phyloP scores from a whole-genome alignment of 2,329 filamentous ascomycete genomes.

The Hypoxylon sp. region DNA sequence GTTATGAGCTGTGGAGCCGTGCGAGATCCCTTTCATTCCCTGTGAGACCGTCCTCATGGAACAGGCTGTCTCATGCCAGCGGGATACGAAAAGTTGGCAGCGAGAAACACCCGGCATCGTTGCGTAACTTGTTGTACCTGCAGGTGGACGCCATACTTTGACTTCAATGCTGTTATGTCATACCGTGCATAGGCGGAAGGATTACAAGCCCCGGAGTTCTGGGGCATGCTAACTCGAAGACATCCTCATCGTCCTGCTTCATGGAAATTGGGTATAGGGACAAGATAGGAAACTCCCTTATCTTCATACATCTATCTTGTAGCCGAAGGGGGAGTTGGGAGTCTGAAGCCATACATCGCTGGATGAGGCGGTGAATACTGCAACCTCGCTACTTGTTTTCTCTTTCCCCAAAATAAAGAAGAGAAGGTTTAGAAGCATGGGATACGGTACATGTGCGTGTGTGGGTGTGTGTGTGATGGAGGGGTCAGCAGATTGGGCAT shows the following conservation, averaged over 20 bases:
- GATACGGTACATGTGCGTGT: slow-evolving; percentile 5
- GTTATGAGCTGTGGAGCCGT: slow-evolving; percentile 37
- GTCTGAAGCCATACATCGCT: slow-evolving; percentile 20
- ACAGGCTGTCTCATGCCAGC: slow-evolving; percentile 44
- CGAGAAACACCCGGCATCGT: slow-evolving; percentile 40
- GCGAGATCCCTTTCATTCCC: slow-evolving; percentile 45
- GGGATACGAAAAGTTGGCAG: slow-evolving; percentile 36
- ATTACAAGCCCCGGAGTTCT: slow-evolving; percentile 28
- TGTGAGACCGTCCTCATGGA: slow-evolving; percentile 43
- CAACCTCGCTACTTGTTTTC: slow-evolving; percentile 17
- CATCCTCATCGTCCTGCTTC: slow-evolving; percentile 1
- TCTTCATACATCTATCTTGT: slow-evolving; percentile 12
- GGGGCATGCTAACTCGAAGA: slow-evolving; percentile 13
- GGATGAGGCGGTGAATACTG: slow-evolving; percentile 25
- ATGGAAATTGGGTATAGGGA: slow-evolving; percentile 7
- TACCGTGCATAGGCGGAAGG: slow-evolving; percentile 4
- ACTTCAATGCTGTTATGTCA: too few species aligned
- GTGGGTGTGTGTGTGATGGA: slow-evolving; percentile 24
- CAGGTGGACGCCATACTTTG: slow-evolving; percentile 8
- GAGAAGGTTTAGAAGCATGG: slow-evolving; percentile 19
- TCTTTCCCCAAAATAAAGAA: slow-evolving; percentile 5
- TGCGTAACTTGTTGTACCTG: slow-evolving; percentile 35
- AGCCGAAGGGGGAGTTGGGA: slow-evolving; percentile 14
- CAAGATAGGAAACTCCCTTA: slow-evolving; percentile 4
- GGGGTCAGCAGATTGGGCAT: slow-evolving; percentile 31